Evolutionary conservation across 495 filamentous ascomycete species (phyloP).

Genomic region (Penicillium lagena): DNA sequence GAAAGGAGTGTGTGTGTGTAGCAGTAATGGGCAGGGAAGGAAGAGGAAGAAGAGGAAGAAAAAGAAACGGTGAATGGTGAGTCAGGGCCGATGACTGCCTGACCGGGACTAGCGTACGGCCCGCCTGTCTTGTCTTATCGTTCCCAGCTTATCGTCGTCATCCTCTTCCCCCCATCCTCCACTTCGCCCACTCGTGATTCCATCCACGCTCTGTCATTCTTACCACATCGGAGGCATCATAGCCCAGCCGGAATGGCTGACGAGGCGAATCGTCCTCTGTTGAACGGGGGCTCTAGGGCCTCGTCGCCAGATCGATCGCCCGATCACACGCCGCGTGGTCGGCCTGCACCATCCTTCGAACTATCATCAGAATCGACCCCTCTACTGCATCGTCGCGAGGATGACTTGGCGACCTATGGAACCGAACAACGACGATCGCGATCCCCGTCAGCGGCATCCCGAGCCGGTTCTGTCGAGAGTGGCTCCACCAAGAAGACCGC

Average conservation of each 20-base stretch:
- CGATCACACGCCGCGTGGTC: not conserved
- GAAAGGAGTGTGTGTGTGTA: not conserved
- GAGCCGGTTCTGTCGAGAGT: constrained; percentile 4
- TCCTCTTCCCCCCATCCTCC: constrained; percentile 3
- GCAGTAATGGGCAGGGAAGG: constrained; percentile 5
- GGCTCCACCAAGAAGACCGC: constrained; percentile 18
- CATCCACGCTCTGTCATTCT: not conserved
- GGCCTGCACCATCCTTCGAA: constrained; percentile 21
- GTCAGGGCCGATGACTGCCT: constrained; percentile 4
- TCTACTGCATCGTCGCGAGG: constrained; percentile 30
- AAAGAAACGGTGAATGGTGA: constrained; percentile 10
- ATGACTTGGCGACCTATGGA: constrained; percentile 28
- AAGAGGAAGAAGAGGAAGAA: not conserved
- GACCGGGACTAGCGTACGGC: too few species aligned
- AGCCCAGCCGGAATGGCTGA: constrained; percentile 25
- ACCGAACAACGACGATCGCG: constrained; percentile 15
- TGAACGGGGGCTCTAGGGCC: constrained; percentile 17
- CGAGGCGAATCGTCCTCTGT: constrained; percentile 25
- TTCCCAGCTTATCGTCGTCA: constrained; percentile 17
- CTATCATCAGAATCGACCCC: constrained; percentile 40
- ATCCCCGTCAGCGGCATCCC: constrained; percentile 13
- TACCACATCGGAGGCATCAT: not conserved
- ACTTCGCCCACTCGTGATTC: not conserved
- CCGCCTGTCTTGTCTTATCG: constrained; percentile 8
- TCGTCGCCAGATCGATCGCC: not conserved